Base-by-base conservation (phyloP, 768 basidiomycete genomes). In the Pleurotus salmoneostramineus region DNA sequence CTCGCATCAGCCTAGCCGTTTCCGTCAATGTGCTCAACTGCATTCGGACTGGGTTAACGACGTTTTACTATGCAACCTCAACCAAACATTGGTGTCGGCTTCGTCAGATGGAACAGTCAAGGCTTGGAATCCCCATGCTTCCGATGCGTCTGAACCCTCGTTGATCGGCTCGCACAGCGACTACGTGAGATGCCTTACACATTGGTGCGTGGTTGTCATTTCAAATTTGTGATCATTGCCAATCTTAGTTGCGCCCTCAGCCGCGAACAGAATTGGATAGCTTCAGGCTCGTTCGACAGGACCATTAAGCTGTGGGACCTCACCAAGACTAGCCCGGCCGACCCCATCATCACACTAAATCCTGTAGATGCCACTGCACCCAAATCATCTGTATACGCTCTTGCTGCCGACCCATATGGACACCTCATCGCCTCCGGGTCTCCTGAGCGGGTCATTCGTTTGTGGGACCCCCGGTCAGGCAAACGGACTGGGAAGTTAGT, bases 21-120 rank as follows among this genome's bases (percentile, higher is more conserved):
- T 97, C 68, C 82, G 96, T 33, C 95, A 98, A 69, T 89, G 87
- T 58, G 86, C 88, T 6, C 95, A 98, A 68, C 82, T 84, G 4
- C 95, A 98, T 69, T 87, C 87, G 0, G 95, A 98, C 72, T 99
- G 96, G 96, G 84, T 98, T 36, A 99, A 97, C 67, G 96, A 98
- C 65, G 83, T 98, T 48, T 67, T 94, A 2, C 79, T 99, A 14
- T 95, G 92, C 73, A 95, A 98, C 67, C 80, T 85, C 60, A 94
- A 97, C 63, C 95, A 95, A 68, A 97, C 90, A 3, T 91, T 98
- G 46, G 81, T 98, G 42, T 93, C 95, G 57, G 95, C 92, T 0
- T 98, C 97, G 0, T 96, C 95, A 2, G 96, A 98, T 67, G 95
- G 95, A 14, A 93, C 94, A 10, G 78, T 99, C 63, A 91, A 95